Evolutionary conservation across 2,329 filamentous ascomycete genomes (phyloP).

Genomic region (Botrytis byssoidea): DNA sequence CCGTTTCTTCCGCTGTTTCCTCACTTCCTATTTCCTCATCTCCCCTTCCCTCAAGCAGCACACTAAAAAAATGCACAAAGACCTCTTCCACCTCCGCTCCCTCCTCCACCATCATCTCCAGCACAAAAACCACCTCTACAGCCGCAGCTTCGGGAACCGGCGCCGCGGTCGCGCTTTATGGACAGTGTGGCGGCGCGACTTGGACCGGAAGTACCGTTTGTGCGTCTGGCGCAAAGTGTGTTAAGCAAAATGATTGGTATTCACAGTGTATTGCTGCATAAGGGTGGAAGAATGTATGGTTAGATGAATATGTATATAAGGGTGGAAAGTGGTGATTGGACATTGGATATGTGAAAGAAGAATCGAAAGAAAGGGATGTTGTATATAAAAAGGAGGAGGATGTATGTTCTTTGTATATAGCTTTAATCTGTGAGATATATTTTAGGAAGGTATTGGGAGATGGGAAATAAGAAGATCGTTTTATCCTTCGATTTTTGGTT

Average conservation of each 20-base stretch:
- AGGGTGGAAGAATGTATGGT: too few relatives aligned
- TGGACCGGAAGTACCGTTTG: conserved; percentile 4
- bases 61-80: background rate
- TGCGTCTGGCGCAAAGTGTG: conserved; percentile 4
- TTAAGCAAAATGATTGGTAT: conserved; percentile 4
- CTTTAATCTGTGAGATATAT: background rate
- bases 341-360: background rate
- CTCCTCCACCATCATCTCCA: background rate
- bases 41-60: background rate
- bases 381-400: background rate
- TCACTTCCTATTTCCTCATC: background rate
- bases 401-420: conserved; percentile 12
- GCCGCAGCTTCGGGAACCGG: background rate
- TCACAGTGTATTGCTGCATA: conserved; percentile 20
- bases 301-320: background rate
- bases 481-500: background rate
- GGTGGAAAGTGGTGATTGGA: background rate
- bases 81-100: background rate
- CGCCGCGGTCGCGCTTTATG: background rate
- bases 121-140: background rate
- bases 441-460: background rate
- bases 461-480: background rate
- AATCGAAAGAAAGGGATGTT: background rate
- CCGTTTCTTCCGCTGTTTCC: background rate
- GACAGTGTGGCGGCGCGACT: conserved; percentile 14